Evolutionary conservation across 1,284 basidiomycete genomes (phyloP), one percentile per base, ranked within the genome.

Genomic region (Trametes sp.): DNA sequence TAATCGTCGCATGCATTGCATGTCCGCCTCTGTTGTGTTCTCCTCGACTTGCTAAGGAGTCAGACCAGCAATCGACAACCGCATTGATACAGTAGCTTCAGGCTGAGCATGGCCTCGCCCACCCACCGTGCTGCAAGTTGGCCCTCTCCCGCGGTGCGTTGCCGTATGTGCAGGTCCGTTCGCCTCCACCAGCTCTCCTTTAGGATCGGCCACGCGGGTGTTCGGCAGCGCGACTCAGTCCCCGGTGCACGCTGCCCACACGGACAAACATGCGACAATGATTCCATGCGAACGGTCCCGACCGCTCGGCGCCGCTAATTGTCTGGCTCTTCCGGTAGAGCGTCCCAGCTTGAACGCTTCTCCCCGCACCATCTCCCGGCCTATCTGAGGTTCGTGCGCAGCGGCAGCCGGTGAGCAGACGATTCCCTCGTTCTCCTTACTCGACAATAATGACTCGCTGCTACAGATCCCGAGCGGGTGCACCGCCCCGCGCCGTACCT

Each of bases 251-350:
- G 28, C 21, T 51, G 23, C 51, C 24, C 23, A 53, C 51, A 53
- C 28, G 51, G 1, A 41, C 35, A 53, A 53, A 53, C 51, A 53
- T 9, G 36, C 21, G 21, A 38, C 24, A 52, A 52, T n/a, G 26
- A 48, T 29, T 9, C 19, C 38, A 19, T 3, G 38, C 14, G 38
- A 24, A 46, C 23, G 11, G n/a, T n/a, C 21, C 1, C 48, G 29
- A 19, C 24, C 14, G 10, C 14, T 26, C 26, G 11, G 45, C 11
- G 24, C 13, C 24, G 14, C 24, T 16, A 10, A 28, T 28, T 41
- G 38, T 41, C 38, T 41, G 38, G n/a, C 9, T 19, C 38, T 14
- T 6, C 10, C 38, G 16, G n/a, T n/a, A n/a, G 1, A 19, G 38
- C 38, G 14, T 8, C 2, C 2, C 16, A 7, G 38, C 38, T 41